phyloP scores from a whole-genome alignment of 192 early-diverging fungal species.

The Spizellomyces punctatus region DNA sequence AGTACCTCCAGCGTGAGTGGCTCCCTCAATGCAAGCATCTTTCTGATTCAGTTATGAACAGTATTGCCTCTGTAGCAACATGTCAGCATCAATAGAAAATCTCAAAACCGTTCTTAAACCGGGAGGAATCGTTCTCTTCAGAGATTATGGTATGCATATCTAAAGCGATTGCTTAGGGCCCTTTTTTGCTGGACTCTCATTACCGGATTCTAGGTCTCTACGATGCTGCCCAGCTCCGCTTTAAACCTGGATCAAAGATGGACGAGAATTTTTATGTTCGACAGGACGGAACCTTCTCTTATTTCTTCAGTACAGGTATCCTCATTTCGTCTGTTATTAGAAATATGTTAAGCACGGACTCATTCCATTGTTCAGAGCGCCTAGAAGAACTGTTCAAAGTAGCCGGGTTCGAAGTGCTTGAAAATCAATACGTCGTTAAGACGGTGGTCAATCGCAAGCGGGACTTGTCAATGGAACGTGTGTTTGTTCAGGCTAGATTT shows the following conservation, averaged over 20 bases:
- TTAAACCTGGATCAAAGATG: conserved; percentile 51
- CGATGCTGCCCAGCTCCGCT: conserved; percentile 56
- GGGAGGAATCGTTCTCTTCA: conserved; percentile 49
- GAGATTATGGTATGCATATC: conserved; percentile 45
- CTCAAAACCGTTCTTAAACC: conserved; percentile 47
- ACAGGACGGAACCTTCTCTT: conserved; percentile 53
- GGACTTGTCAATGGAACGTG: conserved; percentile 50
- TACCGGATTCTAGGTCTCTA: conserved; percentile 19
- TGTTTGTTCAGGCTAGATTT: conserved; percentile 50
- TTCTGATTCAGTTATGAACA: neutral
- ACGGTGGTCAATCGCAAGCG: conserved; percentile 51
- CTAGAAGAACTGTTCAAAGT: conserved; percentile 38
- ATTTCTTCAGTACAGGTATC: conserved; percentile 48
- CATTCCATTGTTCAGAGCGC: conserved; percentile 10
- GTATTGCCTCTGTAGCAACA: conserved; percentile 30
- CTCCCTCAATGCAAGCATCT: conserved; percentile 14
- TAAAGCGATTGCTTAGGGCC: no score
- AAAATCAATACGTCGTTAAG: conserved; percentile 46
- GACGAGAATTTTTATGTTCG: conserved; percentile 49
- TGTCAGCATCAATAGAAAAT: conserved; percentile 41
- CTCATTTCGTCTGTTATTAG: neutral
- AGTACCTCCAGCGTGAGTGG: conserved; percentile 50
- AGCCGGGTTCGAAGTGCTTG: conserved; percentile 45
- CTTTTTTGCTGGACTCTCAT: no score
- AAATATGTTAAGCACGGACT: neutral